Evolutionary conservation across 106 monocot species (phyloP).

Genomic region (Agapanthus africanus): DNA sequence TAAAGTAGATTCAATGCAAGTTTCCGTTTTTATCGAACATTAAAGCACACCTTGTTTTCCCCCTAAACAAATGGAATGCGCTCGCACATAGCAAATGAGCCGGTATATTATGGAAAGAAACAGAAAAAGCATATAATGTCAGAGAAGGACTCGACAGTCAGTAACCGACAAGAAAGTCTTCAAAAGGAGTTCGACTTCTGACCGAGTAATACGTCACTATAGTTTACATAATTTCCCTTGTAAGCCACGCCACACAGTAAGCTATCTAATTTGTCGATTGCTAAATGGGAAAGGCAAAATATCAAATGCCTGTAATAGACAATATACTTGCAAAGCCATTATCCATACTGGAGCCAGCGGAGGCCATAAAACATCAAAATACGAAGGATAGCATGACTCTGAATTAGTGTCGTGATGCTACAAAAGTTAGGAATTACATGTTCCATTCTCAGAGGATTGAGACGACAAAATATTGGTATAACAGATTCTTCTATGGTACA

Average conservation of each 20-base stretch:
- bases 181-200: background rate
- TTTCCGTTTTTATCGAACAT: too few relatives aligned
- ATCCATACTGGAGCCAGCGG: background rate
- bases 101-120: background rate
- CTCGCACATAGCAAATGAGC: background rate
- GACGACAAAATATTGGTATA: background rate
- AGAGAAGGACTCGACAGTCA: too few relatives aligned
- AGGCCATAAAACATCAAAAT: background rate
- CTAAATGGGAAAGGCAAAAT: background rate
- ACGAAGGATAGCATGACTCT: background rate
- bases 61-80: background rate
- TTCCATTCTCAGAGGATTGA: background rate
- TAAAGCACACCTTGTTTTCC: background rate
- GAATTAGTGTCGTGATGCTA: background rate
- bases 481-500: background rate
- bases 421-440: background rate
- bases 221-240: background rate
- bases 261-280: background rate
- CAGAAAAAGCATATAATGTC: background rate
- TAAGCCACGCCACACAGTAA: background rate
- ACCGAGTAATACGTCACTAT: background rate
- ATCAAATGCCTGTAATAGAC: background rate
- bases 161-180: too few relatives aligned
- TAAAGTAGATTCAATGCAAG: too few relatives aligned
- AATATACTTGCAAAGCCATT: background rate